Conservation (phyloP, 148 eudicot species). For the Salicornia ramosissima region DNA sequence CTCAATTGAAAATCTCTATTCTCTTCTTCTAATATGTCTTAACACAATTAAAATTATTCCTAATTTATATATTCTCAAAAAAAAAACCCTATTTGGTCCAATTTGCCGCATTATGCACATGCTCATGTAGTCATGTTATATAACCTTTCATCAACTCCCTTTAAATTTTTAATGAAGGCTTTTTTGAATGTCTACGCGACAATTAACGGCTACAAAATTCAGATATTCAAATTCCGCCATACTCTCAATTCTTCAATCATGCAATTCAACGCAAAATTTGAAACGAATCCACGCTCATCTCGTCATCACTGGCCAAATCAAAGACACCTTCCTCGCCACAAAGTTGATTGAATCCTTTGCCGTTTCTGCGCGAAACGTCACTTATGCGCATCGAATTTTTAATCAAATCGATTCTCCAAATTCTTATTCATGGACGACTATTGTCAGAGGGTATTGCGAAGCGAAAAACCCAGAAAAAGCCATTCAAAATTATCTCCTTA, state of each 20-base stretch:
- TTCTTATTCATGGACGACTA: slow-evolving; percentile 35
- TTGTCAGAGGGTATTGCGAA: slow-evolving; percentile 33
- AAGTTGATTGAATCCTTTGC: slow-evolving; percentile 26
- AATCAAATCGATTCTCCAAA: slow-evolving; percentile 25
- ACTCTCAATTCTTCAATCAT: slow-evolving; percentile 17
- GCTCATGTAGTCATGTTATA: too few species aligned
- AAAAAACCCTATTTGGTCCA: too few species aligned
- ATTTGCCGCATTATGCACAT: too few species aligned
- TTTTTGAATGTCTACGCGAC: slow-evolving; percentile 27
- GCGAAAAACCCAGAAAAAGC: slow-evolving; percentile 23
- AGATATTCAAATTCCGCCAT: neutral
- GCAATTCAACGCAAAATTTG: slow-evolving; percentile 20
- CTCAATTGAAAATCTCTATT: too few species aligned
- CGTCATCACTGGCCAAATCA: slow-evolving; percentile 27
- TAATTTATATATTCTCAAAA: too few species aligned
- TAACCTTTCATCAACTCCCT: too few species aligned
- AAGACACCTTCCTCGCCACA: slow-evolving; percentile 29
- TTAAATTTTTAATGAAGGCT: too few species aligned
- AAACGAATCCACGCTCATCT: slow-evolving; percentile 38
- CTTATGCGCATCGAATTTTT: slow-evolving; percentile 24
- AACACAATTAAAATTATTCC: too few species aligned
- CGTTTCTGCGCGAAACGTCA: slow-evolving; percentile 22
- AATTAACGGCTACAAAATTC: slow-evolving; percentile 13
- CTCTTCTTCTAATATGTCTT: too few species aligned
- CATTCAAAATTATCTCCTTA: slow-evolving; percentile 14